Conservation (phyloP, 768 basidiomycete genomes). For the Mycena pura region DNA sequence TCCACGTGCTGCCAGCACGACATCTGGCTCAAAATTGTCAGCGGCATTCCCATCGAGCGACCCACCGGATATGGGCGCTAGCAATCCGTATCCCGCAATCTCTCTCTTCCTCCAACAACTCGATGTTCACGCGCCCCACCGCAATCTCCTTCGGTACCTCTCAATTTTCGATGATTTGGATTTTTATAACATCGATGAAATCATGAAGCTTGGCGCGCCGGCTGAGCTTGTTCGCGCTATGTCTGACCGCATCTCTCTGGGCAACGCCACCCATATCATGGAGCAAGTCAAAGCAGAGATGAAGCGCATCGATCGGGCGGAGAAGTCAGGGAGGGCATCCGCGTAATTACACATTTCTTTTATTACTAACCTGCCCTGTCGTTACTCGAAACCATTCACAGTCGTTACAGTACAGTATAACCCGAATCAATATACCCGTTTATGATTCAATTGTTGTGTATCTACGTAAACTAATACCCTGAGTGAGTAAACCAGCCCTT, state of each 20-base stretch:
- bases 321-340: no score
- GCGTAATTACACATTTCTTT: no score
- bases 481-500: slow-evolving; percentile 8
- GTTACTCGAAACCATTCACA: no score
- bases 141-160: neutral
- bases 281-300: neutral
- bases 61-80: neutral
- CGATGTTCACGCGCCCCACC: neutral
- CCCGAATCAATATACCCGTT: no score
- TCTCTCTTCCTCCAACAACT: neutral
- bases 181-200: slow-evolving; percentile 5
- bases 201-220: neutral
- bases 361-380: no score
- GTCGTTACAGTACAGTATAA: no score
- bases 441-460: no score
- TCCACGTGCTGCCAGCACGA: neutral
- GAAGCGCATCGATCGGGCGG: no score
- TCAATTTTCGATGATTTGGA: neutral
- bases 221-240: neutral
- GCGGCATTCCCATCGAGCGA: neutral
- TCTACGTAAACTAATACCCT: slow-evolving; percentile 6
- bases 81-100: slow-evolving; percentile 1
- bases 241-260: neutral
- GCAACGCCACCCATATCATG: slow-evolving; percentile 1
- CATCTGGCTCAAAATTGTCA: neutral